These are phyloP conservation scores for Cetraspora pellucida DNA, from an alignment of 192 early-diverging fungal species.

Conservation along the genomic window DNA sequence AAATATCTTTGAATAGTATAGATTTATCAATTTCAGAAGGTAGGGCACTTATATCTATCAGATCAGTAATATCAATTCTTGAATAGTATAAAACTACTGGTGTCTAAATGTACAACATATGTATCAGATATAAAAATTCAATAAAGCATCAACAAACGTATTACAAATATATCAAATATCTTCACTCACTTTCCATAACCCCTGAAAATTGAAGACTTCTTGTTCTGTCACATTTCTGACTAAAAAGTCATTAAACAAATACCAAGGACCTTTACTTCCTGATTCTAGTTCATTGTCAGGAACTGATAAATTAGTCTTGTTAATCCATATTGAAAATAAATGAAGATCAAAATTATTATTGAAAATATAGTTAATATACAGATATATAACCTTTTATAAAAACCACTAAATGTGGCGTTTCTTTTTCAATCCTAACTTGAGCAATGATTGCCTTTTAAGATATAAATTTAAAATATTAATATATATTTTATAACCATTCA, in stretches of 20 bases:
- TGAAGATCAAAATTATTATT: not conserved
- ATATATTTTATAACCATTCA: not conserved
- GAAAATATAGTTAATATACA: not conserved
- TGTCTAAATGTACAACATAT: constrained; percentile 39
- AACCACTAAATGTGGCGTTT: constrained; percentile 70
- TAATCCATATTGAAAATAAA: not conserved
- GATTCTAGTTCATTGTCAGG: constrained; percentile 41
- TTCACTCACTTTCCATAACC: constrained; percentile 52
- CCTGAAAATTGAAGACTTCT: constrained; percentile 65
- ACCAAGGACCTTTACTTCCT: constrained; percentile 63
- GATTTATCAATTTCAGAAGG: constrained; percentile 49
- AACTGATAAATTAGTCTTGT: constrained; percentile 35
- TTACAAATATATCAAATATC: not conserved
- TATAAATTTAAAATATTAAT: not conserved
- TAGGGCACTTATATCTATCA: constrained; percentile 53
- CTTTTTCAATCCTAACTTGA: constrained; percentile 57
- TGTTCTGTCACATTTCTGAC: constrained; percentile 73
- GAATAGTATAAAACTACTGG: constrained; percentile 74
- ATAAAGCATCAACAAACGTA: not conserved
- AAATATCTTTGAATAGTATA: constrained; percentile 60
- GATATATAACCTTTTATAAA: constrained; percentile 5
- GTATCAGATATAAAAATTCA: not conserved
- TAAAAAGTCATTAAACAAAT: constrained; percentile 94
- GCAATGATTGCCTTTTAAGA: constrained; percentile 51
- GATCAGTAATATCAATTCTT: constrained; percentile 52